phyloP scores from a whole-genome alignment of 306 rosid genomes.

The Elaeagnus macrophylla region DNA sequence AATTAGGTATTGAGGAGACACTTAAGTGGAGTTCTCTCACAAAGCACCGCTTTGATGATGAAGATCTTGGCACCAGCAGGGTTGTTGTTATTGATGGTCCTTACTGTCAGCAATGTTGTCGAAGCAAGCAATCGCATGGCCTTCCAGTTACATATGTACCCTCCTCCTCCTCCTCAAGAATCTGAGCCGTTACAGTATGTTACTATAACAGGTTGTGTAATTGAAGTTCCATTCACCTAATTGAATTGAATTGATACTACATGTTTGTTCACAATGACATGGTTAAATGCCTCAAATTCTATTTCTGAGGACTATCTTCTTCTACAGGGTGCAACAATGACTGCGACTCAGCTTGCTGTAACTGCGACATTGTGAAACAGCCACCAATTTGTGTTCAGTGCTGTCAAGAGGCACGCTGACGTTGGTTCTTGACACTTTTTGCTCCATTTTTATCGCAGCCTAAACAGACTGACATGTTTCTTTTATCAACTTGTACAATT shows the following conservation, averaged over 20 bases:
- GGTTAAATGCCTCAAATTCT: neutral
- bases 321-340: conserved; percentile 84
- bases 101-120: conserved; percentile 20
- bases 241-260: neutral
- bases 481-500: neutral
- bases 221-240: neutral
- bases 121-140: conserved; percentile 38
- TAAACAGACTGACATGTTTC: neutral
- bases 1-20: conserved; percentile 11
- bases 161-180: neutral
- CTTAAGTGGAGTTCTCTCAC: conserved; percentile 4
- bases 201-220: conserved; percentile 49
- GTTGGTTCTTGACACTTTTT: neutral
- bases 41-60: conserved; percentile 17
- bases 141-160: conserved; percentile 4
- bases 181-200: conserved; percentile 37
- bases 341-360: conserved; percentile 70
- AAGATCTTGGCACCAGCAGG: conserved; percentile 31
- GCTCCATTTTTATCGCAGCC: neutral
- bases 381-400: conserved; percentile 82
- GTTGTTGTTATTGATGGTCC: conserved; percentile 23
- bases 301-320: neutral
- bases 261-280: neutral
- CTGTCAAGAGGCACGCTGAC: conserved; percentile 54
- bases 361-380: conserved; percentile 50